phyloP scores from a whole-genome alignment of 306 rosid genomes.

The Castanospermum australe region DNA sequence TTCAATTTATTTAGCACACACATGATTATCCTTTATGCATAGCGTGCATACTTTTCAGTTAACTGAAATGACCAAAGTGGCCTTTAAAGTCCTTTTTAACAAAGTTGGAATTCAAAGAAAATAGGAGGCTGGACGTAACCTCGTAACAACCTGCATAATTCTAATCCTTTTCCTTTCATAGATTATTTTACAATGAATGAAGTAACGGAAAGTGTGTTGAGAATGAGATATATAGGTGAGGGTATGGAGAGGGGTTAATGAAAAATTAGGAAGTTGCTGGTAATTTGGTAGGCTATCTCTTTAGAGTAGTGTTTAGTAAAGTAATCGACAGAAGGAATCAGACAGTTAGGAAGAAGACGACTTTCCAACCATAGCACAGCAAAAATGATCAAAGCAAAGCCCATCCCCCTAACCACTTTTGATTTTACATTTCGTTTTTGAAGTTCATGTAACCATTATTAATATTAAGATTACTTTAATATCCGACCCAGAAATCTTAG shows the following conservation, averaged over 20 bases:
- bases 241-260: constrained; percentile 2
- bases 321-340: constrained; percentile 38
- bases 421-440: not conserved
- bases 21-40: constrained; percentile 45
- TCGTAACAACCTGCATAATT: constrained; percentile 1
- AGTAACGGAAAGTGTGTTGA: not conserved
- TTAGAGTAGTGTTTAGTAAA: constrained; percentile 43
- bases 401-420: constrained; percentile 34
- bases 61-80: constrained; percentile 13
- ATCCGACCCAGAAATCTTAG: not conserved
- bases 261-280: constrained; percentile 25
- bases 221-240: constrained; percentile 8
- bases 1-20: constrained; percentile 17
- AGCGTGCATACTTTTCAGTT: not conserved
- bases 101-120: not conserved
- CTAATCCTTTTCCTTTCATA: constrained; percentile 8
- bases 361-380: constrained; percentile 90
- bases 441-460: constrained; percentile 15
- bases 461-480: constrained; percentile 1
- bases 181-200: constrained; percentile 2
- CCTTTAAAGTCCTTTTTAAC: too few relatives aligned
- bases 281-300: constrained; percentile 47
- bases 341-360: constrained; percentile 65
- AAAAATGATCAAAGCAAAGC: constrained; percentile 45
- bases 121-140: constrained; percentile 22